Base-by-base conservation (phyloP, 768 basidiomycete genomes). In the Tephrocybe sp. region DNA sequence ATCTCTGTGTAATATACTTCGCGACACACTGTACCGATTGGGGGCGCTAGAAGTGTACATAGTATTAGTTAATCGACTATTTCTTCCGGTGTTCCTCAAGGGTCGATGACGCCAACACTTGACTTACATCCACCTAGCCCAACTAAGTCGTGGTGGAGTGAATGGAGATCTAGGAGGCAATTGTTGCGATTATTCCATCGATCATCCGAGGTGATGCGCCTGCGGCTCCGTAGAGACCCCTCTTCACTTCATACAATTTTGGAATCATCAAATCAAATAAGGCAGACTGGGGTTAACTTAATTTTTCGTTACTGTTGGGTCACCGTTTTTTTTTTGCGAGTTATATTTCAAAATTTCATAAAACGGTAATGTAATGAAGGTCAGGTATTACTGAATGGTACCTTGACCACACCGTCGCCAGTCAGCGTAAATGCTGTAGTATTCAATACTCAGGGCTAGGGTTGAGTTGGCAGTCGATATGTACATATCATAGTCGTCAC, bases 261-360 rank as follows among this genome's bases (percentile, higher is more conserved):
- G 28, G 28, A 30, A n/a, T n/a, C n/a, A n/a, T 30, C 15, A 7
- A 4, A 56, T 56, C 50, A 49, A 56, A 49, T 45, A 55, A 55
- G 34, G 25, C 42, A 15, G 28, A 34, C 55, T 55, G 44, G 54
- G 37, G 49, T 20, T 54, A 54, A 39, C 41, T 48, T 25, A 32
- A 30, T 17, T 24, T 42, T 50, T 47, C 18, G 26, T 7, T 28
- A 9, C 12, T 39, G 39, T 43, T 48, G 5, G 23, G 11, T 50
- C 21, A 14, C 23, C 18, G 8, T 17, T 3, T 36, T 14, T 7
- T 28, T 28, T n/a, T 25, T 18, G 15, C 14, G 23, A 11, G 4
- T 17, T 10, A 30, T 30, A 30, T 30, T 5, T 11, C 28, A 5
- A 30, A 30, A 11, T 30, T 30, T 30, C 11, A n/a, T n/a, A n/a